Conservation (phyloP, 1,139 yeast genomes). For the Zygoascus sp. region DNA sequence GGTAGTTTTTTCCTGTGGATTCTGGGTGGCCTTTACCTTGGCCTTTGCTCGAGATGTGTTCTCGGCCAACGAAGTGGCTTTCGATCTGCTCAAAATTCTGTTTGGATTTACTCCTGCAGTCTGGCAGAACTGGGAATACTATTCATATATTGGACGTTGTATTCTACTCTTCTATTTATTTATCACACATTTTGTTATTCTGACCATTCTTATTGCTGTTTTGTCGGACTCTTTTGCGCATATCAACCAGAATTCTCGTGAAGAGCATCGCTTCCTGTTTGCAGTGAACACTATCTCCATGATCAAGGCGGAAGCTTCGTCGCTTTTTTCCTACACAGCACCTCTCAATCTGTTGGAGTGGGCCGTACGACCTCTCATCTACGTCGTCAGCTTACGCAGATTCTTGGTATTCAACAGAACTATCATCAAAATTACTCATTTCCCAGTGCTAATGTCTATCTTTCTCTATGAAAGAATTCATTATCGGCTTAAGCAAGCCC, state of each 20-base stretch:
- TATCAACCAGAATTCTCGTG: conserved; percentile 36
- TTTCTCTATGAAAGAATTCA: conserved; percentile 32
- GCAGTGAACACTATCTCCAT: conserved; percentile 40
- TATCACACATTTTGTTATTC: conserved; percentile 53
- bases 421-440: conserved; percentile 37
- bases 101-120: conserved; percentile 64
- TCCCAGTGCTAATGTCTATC: conserved; percentile 36
- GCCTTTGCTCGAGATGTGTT: conserved; percentile 47
- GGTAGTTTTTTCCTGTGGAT: conserved; percentile 52
- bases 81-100: conserved; percentile 51
- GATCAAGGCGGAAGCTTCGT: conserved; percentile 39
- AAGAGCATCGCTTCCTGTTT: conserved; percentile 38
- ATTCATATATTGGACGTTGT: conserved; percentile 46
- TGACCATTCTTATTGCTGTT: conserved; percentile 57
- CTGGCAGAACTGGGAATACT: conserved; percentile 56
- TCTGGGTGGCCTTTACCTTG: conserved; percentile 51
- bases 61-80: conserved; percentile 48
- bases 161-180: conserved; percentile 52
- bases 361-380: conserved; percentile 33
- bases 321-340: conserved; percentile 38
- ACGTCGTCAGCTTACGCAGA: conserved; percentile 32
- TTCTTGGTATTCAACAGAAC: conserved; percentile 35
- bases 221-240: conserved; percentile 39
- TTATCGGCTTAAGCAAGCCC: conserved; percentile 8
- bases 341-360: conserved; percentile 38